Conservation (phyloP, 2,329 filamentous ascomycete genomes). For the Ophiostoma novo-ulmi region DNA sequence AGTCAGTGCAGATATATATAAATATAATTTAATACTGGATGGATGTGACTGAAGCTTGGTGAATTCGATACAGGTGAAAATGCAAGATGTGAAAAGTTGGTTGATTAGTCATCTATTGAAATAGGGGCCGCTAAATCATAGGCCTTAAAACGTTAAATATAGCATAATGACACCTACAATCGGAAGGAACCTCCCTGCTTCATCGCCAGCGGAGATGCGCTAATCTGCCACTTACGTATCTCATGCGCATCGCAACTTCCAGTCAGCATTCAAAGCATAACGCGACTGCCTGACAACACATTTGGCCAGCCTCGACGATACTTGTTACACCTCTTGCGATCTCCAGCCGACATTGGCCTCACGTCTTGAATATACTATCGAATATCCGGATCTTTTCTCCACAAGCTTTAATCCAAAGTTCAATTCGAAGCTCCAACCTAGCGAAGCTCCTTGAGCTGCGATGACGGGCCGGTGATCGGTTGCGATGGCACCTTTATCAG, state of each 20-base stretch:
- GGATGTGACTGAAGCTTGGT: neutral
- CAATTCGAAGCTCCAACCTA: neutral
- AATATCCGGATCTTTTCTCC: neutral
- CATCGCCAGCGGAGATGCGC: neutral
- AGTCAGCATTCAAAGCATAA: neutral
- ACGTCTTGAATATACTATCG: neutral
- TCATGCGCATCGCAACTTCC: constrained; percentile 2
- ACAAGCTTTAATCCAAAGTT: neutral
- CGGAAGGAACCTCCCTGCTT: neutral
- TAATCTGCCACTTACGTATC: constrained; percentile 7
- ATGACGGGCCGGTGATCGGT: constrained; percentile 22
- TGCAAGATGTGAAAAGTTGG: neutral
- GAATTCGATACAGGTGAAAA: neutral
- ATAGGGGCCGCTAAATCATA: neutral
- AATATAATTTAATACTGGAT: neutral
- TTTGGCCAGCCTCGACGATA: neutral
- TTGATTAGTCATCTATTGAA: neutral
- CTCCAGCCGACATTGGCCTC: neutral
- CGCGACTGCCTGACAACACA: neutral
- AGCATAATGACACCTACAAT: neutral
- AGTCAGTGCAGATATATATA: neutral
- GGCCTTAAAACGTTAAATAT: neutral
- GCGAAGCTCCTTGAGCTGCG: neutral
- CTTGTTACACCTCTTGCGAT: neutral
- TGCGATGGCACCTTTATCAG: constrained; percentile 23